Percentiles rank a stretch among this genome's conserved stretches.
Evolutionary conservation across 2,329 filamentous ascomycete species (phyloP).

Genomic region (Arthrobotrys sinensis): DNA sequence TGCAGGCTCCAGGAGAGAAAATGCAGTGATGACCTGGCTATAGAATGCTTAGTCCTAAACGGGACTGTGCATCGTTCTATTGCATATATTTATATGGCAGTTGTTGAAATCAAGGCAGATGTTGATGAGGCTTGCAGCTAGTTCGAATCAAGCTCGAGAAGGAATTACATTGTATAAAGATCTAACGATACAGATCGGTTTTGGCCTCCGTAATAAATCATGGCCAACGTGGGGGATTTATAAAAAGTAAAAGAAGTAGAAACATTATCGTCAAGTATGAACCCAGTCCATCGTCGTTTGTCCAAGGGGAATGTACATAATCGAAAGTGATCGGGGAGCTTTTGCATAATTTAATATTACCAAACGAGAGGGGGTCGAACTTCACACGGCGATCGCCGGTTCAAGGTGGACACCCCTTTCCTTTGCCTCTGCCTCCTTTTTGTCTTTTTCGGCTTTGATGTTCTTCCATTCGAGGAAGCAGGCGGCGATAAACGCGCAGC

Average conservation of each 20-base stretch:
- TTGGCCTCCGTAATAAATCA: background rate
- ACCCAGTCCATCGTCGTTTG: constrained; percentile 9
- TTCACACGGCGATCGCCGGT: constrained; percentile 41
- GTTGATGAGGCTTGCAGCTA: background rate
- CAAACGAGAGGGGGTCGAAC: background rate
- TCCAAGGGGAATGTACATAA: background rate
- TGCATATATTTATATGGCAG: background rate
- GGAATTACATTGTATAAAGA: too few species aligned
- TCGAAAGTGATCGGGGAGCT: constrained; percentile 1
- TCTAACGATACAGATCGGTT: too few species aligned
- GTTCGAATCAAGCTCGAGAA: background rate
- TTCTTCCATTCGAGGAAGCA: constrained; percentile 72
- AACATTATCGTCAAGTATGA: background rate
- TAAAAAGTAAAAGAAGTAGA: background rate
- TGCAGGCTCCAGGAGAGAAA: background rate
- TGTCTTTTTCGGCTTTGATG: constrained; percentile 62
- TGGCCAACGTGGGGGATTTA: background rate
- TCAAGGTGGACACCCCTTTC: constrained; percentile 62
- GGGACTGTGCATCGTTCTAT: background rate
- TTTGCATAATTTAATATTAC: constrained; percentile 8
- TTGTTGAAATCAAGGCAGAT: background rate
- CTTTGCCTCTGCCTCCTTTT: constrained; percentile 53
- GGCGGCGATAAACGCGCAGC: constrained; percentile 69
- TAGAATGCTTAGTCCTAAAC: constrained; percentile 31
- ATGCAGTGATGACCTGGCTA: constrained; percentile 44